Evolutionary conservation across 371 early-diverging fungal genomes (phyloP), one percentile per base, ranked within the genome.

Genomic region (Paraphysoderma sedebokerense): DNA sequence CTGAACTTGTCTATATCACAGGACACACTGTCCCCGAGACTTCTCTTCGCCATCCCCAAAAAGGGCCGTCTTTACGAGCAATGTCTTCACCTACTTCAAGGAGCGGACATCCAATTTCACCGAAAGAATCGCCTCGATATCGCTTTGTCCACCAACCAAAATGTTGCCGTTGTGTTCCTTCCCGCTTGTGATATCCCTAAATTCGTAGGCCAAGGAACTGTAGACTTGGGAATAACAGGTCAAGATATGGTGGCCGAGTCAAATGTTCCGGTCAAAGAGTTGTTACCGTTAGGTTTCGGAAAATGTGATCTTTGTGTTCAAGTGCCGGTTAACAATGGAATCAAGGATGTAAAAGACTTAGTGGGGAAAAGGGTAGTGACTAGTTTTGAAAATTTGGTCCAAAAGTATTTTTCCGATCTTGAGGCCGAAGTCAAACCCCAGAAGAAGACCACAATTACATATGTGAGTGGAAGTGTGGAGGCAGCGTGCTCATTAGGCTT

Each of bases 151-250:
- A 79, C 82, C 44, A 96, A 93, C 65, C 67, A 85, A 42, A 87
- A 92, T 15, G 70, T 96, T 4, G 91, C 91, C 1, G 68, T 96
- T 32, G 77, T 96, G 33, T 93, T 96, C 60, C 65, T 96, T 33
- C 92, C 92, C 5, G 97, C 93, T 1, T 76, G 83, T 5, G 92
- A 93, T 60, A 96, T 93, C 53, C 84, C 92, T 31, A 83, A 86
- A 56, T 93, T 84, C 51, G 90, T 96, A 15, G 92, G 77, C 29
- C 82, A 87, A 31, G 93, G 97, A 27, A 82, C 85, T 53, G 83
- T 92, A n/a, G 93, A 93, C 59, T 51, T 93, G 30, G 97, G 95
- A 23, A 91, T 96, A 47, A 92, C 93, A 1, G 93, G 96, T 28
- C 54, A 60, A 24, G 28, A 45, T 15, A 89, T 92, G 69, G 75